Conservation (phyloP, 2,329 filamentous ascomycete genomes). For the Aspergillus tubingensis region DNA sequence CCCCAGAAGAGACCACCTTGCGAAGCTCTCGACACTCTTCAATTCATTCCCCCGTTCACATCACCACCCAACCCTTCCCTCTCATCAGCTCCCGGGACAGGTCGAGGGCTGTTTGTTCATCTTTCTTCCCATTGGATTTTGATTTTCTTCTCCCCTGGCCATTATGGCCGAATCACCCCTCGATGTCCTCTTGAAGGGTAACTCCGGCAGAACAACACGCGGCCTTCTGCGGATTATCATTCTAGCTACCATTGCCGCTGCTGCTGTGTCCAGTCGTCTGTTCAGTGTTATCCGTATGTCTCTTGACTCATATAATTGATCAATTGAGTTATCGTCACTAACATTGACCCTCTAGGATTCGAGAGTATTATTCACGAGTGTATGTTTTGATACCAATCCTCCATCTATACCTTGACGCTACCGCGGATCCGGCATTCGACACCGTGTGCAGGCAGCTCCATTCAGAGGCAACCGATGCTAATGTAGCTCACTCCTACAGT, state of each 20-base stretch:
- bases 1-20: conserved; percentile 46
- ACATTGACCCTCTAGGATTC: conserved; percentile 63
- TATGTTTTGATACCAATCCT: conserved; percentile 54
- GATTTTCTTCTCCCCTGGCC: conserved; percentile 37
- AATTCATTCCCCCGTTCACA: conserved; percentile 21
- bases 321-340: conserved; percentile 10
- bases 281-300: conserved; percentile 96
- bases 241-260: conserved; percentile 84
- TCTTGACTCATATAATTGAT: not conserved
- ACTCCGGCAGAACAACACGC: conserved; percentile 77
- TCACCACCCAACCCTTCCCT: conserved; percentile 28
- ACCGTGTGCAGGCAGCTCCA: not conserved
- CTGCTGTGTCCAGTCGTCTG: conserved; percentile 87
- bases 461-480: conserved; percentile 21
- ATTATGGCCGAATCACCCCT: conserved; percentile 50
- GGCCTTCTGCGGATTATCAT: conserved; percentile 87
- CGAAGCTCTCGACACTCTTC: conserved; percentile 34
- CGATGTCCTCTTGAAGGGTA: conserved; percentile 71
- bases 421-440: not conserved
- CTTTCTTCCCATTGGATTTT: conserved; percentile 33
- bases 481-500: conserved; percentile 57
- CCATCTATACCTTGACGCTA: conserved; percentile 13
- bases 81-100: conserved; percentile 17
- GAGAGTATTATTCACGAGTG: conserved; percentile 99
- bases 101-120: conserved; percentile 28